Evolutionary conservation across 2,329 filamentous ascomycete genomes (phyloP), one percentile per base, ranked within the genome.

Genomic region (Trichoderma asperellum): DNA sequence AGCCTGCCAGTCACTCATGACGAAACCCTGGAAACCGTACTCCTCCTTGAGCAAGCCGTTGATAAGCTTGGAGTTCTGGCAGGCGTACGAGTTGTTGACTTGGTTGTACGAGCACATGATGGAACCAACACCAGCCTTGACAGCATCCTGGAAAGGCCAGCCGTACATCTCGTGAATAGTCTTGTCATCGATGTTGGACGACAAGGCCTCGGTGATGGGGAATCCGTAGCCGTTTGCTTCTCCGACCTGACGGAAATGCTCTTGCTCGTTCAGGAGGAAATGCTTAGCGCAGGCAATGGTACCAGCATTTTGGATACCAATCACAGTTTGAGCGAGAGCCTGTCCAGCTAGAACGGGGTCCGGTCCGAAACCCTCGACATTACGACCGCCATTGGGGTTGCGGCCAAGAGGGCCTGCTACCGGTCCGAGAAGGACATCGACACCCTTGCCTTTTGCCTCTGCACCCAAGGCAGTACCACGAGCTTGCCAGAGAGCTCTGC

Each of bases 261-360:
- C 92, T 81, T 94, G 92, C 80, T 93, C 91, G 74, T 94, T 92
- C 60, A 82, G 86, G 70, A 93, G 87, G 77, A 83, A 91, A 77
- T 94, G 92, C 84, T 94, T 95, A 58, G 91, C 91, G 75, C 91
- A 94, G 71, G 94, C 93, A 80, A 97, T 91, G 65, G 95, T 88
- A 77, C 93, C 93, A 16, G 90, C 89, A 75, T 90, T 87, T 78
- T 97, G 94, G 56, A 96, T 94, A 71, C 94, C 94, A 76, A 88
- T 86, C 71, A 96, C 86, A 1, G 91, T 92, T 76, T 92, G 85
- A 47, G 88, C 88, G 73, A 94, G 90, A 66, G 89, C 88, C 72
- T 90, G 83, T 64, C 91, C 94, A 64, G 92, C 89, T 64, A 93
- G 82, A 63, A 91, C 91, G 2, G 92, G 92, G 73, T 96, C 92